Percentiles rank a stretch among this genome's conserved stretches.
phyloP scores from a whole-genome alignment of 2,329 filamentous ascomycete genomes.

The Talaromyces verruculosus region DNA sequence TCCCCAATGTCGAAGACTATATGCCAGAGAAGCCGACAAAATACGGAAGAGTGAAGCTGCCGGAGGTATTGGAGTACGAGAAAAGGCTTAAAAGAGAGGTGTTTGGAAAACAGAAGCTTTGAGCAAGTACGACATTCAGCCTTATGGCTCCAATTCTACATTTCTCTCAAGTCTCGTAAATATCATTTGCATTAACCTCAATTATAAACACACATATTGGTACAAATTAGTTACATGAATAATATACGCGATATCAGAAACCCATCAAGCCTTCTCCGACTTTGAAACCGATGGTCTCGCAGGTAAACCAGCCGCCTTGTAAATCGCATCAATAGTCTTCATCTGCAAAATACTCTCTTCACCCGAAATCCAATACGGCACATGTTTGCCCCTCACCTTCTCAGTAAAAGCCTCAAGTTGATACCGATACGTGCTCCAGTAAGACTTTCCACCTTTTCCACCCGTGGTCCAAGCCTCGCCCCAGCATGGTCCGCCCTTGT shows the following conservation, averaged over 20 bases:
- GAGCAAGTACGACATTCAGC: background rate
- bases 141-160: background rate
- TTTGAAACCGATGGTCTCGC: constrained; percentile 20
- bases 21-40: constrained; percentile 53
- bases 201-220: background rate
- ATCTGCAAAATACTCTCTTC: constrained; percentile 50
- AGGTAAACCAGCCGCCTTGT: constrained; percentile 26
- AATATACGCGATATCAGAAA: background rate
- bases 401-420: constrained; percentile 54
- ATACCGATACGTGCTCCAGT: constrained; percentile 50
- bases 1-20: constrained; percentile 56
- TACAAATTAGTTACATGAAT: background rate
- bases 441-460: constrained; percentile 38
- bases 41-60: constrained; percentile 44
- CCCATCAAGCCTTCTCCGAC: background rate
- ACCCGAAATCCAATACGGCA: constrained; percentile 39
- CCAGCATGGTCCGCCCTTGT: constrained; percentile 34
- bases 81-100: constrained; percentile 1
- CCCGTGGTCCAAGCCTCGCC: constrained; percentile 30
- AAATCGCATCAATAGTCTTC: constrained; percentile 33
- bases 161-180: background rate
- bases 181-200: background rate
- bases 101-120: background rate
- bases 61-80: constrained; percentile 39
- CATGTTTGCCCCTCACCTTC: constrained; percentile 37